phyloP scores from a whole-genome alignment of 2,329 filamentous ascomycete genomes.

The Eutypella sp. region DNA sequence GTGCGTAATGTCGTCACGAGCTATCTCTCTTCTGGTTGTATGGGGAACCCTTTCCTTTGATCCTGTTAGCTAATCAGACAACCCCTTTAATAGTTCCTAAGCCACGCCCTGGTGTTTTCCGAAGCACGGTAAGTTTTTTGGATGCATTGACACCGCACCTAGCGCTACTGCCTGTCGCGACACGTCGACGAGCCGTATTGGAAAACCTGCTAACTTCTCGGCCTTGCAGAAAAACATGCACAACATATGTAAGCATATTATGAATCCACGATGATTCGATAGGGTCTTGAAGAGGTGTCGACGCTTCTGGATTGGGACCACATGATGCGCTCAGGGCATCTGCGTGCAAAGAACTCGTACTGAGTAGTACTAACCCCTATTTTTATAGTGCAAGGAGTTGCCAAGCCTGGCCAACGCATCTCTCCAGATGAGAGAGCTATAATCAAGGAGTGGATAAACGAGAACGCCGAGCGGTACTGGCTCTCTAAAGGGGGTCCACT shows the following conservation, averaged over 20 bases:
- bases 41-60: neutral
- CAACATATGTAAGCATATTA: slow-evolving; percentile 65
- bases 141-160: neutral
- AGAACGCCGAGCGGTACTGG: slow-evolving; percentile 75
- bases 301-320: too few species aligned
- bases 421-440: slow-evolving; percentile 53
- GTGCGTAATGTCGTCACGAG: slow-evolving; percentile 30
- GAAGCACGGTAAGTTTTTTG: slow-evolving; percentile 50
- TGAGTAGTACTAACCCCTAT: neutral
- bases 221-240: slow-evolving; percentile 64
- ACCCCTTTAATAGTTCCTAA: slow-evolving; percentile 56
- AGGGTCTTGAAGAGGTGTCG: too few species aligned
- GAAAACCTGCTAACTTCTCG: too few species aligned
- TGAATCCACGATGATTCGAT: neutral
- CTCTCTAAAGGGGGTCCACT: slow-evolving; percentile 63
- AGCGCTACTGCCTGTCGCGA: too few species aligned
- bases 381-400: slow-evolving; percentile 63
- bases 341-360: too few species aligned
- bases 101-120: slow-evolving; percentile 72
- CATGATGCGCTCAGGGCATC: too few species aligned
- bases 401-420: slow-evolving; percentile 59
- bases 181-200: too few species aligned
- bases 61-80: slow-evolving; percentile 5
- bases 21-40: neutral
- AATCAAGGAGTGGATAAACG: slow-evolving; percentile 67